phyloP scores from a whole-genome alignment of 345 rosid species.

The Populus alba region DNA sequence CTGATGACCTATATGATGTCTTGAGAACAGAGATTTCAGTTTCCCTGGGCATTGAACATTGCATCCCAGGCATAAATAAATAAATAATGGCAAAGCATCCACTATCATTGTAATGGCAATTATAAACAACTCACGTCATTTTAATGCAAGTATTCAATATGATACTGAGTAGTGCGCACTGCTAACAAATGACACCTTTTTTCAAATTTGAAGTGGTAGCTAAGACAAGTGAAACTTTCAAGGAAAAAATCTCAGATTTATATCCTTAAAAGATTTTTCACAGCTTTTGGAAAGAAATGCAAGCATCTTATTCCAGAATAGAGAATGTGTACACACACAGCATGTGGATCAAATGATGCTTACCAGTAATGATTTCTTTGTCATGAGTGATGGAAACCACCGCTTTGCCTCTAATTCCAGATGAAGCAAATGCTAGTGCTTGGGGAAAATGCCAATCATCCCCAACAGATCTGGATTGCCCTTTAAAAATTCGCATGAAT shows the following conservation, averaged over 20 bases:
- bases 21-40: neutral
- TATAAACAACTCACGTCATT: neutral
- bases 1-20: neutral
- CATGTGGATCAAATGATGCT: neutral
- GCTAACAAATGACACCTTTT: neutral
- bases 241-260: neutral
- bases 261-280: neutral
- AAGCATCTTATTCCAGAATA: neutral
- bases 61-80: neutral
- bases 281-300: neutral
- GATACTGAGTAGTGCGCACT: neutral
- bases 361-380: conserved; percentile 86
- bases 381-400: conserved; percentile 76
- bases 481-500: conserved; percentile 90
- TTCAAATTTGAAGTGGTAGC: neutral
- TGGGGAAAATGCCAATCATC: conserved; percentile 83
- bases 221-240: neutral
- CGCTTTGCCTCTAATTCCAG: conserved; percentile 78
- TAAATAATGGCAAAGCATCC: neutral
- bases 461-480: conserved; percentile 53
- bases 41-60: neutral
- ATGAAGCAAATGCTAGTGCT: conserved; percentile 82
- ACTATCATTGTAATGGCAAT: neutral
- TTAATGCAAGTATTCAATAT: neutral
- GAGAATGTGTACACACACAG: neutral